Percentiles rank a stretch among this genome's conserved stretches.
Evolutionary conservation across 306 rosid genomes (phyloP).

Genomic region (Oxytropis ochrocephala): DNA sequence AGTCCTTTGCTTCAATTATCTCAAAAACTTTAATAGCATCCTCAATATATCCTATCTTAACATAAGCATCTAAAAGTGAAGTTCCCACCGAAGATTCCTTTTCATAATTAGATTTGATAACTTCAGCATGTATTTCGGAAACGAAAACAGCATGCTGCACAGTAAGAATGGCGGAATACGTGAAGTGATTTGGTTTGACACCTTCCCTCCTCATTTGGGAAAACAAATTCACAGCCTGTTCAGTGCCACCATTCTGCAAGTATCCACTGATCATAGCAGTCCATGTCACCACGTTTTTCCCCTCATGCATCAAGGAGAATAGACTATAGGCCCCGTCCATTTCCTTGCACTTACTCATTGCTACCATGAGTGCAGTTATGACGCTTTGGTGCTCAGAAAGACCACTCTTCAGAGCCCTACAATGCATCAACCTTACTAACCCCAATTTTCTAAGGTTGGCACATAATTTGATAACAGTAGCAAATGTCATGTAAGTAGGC

Average conservation of each 20-base stretch:
- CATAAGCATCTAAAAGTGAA: slow-evolving; percentile 66
- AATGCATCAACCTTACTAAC: slow-evolving; percentile 53
- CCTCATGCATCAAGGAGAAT: slow-evolving; percentile 39
- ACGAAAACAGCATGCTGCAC: slow-evolving; percentile 42
- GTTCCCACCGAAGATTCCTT: slow-evolving; percentile 75
- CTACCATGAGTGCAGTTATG: slow-evolving; percentile 60
- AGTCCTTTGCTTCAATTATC: slow-evolving; percentile 55
- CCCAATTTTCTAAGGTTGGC: slow-evolving; percentile 44
- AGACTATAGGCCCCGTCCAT: slow-evolving; percentile 55
- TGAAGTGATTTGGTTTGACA: slow-evolving; percentile 67
- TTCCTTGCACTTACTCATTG: slow-evolving; percentile 57
- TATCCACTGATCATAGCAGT: slow-evolving; percentile 81
- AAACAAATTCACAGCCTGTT: slow-evolving; percentile 56
- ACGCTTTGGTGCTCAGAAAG: slow-evolving; percentile 40
- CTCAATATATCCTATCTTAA: slow-evolving; percentile 44
- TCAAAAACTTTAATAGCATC: slow-evolving; percentile 66
- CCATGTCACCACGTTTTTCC: slow-evolving; percentile 72
- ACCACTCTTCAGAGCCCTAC: slow-evolving; percentile 55
- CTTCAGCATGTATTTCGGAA: slow-evolving; percentile 68
- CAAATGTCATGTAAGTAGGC: slow-evolving; percentile 50
- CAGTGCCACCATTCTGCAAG: slow-evolving; percentile 54
- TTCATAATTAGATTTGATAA: slow-evolving; percentile 63
- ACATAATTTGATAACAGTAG: slow-evolving; percentile 54
- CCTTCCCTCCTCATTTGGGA: slow-evolving; percentile 61
- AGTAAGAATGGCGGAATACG: slow-evolving; percentile 77